These are phyloP conservation scores for Spathaspora hagerdaliae DNA, from an alignment of 805 yeast species.

Conservation along the genomic window DNA sequence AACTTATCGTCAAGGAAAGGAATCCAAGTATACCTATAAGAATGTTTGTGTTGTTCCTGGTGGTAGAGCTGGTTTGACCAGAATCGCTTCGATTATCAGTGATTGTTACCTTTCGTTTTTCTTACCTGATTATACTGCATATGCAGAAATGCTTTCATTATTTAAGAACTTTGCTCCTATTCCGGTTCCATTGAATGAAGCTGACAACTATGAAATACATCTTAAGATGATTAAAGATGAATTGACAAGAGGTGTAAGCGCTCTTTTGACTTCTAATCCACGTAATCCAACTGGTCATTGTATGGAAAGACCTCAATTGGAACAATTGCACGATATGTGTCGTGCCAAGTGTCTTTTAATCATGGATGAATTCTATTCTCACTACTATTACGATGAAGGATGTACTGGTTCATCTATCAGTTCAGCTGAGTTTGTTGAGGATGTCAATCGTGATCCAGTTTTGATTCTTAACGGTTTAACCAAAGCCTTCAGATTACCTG, in stretches of 20 bases:
- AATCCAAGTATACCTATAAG: slow-evolving; percentile 54
- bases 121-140: slow-evolving; percentile 62
- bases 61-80: slow-evolving; percentile 58
- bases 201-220: slow-evolving; percentile 54
- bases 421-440: slow-evolving; percentile 48
- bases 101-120: slow-evolving; percentile 59
- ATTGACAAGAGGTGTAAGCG: slow-evolving; percentile 54
- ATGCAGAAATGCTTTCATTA: slow-evolving; percentile 60
- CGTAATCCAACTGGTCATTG: slow-evolving; percentile 60
- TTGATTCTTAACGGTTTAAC: slow-evolving; percentile 58
- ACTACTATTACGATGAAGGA: slow-evolving; percentile 52
- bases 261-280: slow-evolving; percentile 56
- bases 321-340: slow-evolving; percentile 49
- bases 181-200: slow-evolving; percentile 57
- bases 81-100: slow-evolving; percentile 57
- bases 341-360: slow-evolving; percentile 51
- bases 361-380: slow-evolving; percentile 62
- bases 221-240: slow-evolving; percentile 49
- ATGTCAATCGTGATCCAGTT: slow-evolving; percentile 56
- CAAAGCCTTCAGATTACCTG: slow-evolving; percentile 59
- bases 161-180: slow-evolving; percentile 62
- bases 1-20: slow-evolving; percentile 45
- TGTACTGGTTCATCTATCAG: slow-evolving; percentile 51
- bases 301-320: slow-evolving; percentile 44
- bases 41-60: slow-evolving; percentile 65